Evolutionary conservation across 2,329 filamentous ascomycete genomes (phyloP).

Genomic region (Rosellinia necatrix): DNA sequence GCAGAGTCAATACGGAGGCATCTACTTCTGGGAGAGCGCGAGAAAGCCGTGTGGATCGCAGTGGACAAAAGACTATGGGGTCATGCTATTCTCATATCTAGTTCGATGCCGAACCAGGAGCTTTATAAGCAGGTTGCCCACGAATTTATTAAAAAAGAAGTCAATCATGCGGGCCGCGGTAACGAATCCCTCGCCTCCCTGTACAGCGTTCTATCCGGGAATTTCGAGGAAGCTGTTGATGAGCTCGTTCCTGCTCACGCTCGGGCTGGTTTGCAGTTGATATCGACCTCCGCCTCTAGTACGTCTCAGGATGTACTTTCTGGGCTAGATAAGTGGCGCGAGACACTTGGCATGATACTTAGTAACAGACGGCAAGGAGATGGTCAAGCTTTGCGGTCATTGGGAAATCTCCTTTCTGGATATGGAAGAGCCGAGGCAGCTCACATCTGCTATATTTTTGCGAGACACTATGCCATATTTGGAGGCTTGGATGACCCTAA

Average conservation of each 20-base stretch:
- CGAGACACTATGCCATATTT: conserved; percentile 70
- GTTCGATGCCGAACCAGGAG: conserved; percentile 71
- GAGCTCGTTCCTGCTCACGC: conserved; percentile 93
- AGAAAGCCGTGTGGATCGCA: conserved; percentile 90
- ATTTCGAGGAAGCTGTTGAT: conserved; percentile 91
- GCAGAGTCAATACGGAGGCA: conserved; percentile 74
- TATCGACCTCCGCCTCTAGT: conserved; percentile 71
- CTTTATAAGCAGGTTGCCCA: conserved; percentile 92
- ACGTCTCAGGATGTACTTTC: conserved; percentile 75
- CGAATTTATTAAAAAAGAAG: conserved; percentile 94
- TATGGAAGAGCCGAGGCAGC: conserved; percentile 92
- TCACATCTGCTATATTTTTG: conserved; percentile 92
- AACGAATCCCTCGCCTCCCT: conserved; percentile 88
- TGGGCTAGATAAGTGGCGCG: conserved; percentile 91
- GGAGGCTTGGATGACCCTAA: conserved; percentile 82
- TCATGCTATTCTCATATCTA: conserved; percentile 89
- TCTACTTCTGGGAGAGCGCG: conserved; percentile 79
- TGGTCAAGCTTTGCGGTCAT: conserved; percentile 72
- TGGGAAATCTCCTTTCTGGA: conserved; percentile 80
- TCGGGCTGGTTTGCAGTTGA: conserved; percentile 86
- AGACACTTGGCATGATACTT: conserved; percentile 82
- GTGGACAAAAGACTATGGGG: conserved; percentile 95
- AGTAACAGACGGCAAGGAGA: conserved; percentile 88
- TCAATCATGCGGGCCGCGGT: conserved; percentile 78
- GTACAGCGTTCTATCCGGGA: conserved; percentile 93